Conservation (phyloP, 2,329 filamentous ascomycete species). For the Pseudogymnoascus sp. region DNA sequence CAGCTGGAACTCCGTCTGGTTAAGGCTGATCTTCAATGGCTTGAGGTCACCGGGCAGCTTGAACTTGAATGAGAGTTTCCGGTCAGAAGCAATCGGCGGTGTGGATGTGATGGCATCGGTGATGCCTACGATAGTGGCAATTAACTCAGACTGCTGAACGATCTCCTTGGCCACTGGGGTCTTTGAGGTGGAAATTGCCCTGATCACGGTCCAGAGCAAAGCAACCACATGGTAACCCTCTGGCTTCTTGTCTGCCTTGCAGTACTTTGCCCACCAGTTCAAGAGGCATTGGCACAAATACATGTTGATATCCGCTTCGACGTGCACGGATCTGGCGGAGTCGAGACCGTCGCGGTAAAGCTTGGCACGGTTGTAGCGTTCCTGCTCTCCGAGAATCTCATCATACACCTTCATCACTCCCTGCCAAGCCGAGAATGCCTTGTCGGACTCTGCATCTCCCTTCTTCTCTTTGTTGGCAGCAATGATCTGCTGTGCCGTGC, state of each 20-base stretch:
- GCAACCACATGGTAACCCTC: slow-evolving; percentile 38
- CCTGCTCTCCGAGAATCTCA: slow-evolving; percentile 23
- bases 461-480: slow-evolving; percentile 28
- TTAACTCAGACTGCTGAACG: slow-evolving; percentile 28
- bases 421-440: slow-evolving; percentile 27
- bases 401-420: slow-evolving; percentile 27
- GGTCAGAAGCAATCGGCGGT: slow-evolving; percentile 24
- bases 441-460: slow-evolving; percentile 26
- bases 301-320: slow-evolving; percentile 32
- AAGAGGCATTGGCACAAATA: slow-evolving; percentile 44
- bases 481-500: slow-evolving; percentile 30
- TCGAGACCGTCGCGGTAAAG: slow-evolving; percentile 28
- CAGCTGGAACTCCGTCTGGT: slow-evolving; percentile 58
- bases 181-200: slow-evolving; percentile 32
- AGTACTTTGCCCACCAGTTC: slow-evolving; percentile 40
- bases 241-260: slow-evolving; percentile 27
- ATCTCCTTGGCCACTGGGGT: slow-evolving; percentile 38
- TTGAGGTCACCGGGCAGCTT: slow-evolving; percentile 29
- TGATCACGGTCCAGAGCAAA: slow-evolving; percentile 39
- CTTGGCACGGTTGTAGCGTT: slow-evolving; percentile 25
- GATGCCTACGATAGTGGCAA: slow-evolving; percentile 30
- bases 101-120: slow-evolving; percentile 24
- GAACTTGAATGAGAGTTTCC: slow-evolving; percentile 40
- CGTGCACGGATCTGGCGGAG: slow-evolving; percentile 21
- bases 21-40: slow-evolving; percentile 29